A percentile compares a stretch with the other conserved stretches of the same genome.
Evolutionary conservation across 306 rosid species (phyloP).

Genomic region (Parietaria judaica): DNA sequence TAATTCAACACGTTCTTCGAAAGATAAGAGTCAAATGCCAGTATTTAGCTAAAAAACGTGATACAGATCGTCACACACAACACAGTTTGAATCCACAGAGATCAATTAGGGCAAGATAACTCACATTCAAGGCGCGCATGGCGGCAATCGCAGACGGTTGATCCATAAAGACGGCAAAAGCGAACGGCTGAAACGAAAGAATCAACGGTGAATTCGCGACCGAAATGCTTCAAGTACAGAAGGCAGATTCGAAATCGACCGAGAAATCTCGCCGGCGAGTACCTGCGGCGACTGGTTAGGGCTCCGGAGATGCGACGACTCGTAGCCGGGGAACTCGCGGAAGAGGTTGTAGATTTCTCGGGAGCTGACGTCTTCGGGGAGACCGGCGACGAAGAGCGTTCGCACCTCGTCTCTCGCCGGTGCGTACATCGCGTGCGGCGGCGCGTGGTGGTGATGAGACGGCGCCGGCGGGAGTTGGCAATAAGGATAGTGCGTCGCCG

Average conservation of each 20-base stretch:
- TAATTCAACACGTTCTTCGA: too few relatives aligned
- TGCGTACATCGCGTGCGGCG: constrained; percentile 28
- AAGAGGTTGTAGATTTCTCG: constrained; percentile 83
- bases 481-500: constrained; percentile 48
- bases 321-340: constrained; percentile 87
- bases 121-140: constrained; percentile 81
- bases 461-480: constrained; percentile 44
- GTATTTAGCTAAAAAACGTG: neutral
- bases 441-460: constrained; percentile 37
- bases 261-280: neutral
- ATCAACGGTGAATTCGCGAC: neutral
- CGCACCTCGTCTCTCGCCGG: constrained; percentile 61
- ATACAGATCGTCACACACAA: neutral
- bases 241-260: neutral
- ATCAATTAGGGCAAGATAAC: constrained; percentile 5
- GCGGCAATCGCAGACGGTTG: constrained; percentile 79
- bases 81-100: neutral
- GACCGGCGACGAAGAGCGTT: constrained; percentile 87
- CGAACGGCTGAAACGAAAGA: constrained; percentile 55
- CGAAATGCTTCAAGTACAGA: too few relatives aligned
- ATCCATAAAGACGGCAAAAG: constrained; percentile 78
- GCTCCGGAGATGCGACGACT: constrained; percentile 86
- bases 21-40: too few relatives aligned
- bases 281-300: constrained; percentile 71
- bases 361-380: constrained; percentile 77